Base-by-base conservation (phyloP, 2,329 filamentous ascomycete species). In the Stachybotrys chlorohalonatus region DNA sequence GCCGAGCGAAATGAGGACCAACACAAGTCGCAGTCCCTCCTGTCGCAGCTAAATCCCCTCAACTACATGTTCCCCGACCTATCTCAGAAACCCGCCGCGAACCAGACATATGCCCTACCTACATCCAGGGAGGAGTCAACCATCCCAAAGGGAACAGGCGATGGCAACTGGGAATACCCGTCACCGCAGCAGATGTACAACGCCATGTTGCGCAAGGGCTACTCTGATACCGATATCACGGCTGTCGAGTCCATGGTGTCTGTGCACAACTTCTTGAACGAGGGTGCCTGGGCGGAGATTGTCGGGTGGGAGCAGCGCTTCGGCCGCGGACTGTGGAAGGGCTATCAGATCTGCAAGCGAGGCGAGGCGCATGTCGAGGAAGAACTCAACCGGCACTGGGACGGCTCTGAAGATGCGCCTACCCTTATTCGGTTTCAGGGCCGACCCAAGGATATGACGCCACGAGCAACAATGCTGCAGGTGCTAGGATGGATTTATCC, bases 171-270 rank as follows among this genome's bases (percentile, higher is more conserved):
- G 94, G 94, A 97, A 72, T 99, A 99, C 68, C 94, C 94, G 0
- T 96, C 91, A 0, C 93, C 94, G 0, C 94, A 99, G 75, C 94
- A 99, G 73, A 99, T 99, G 94, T 99, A 97, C 79, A 97, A 99
- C 66, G 94, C 94, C 7, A 87, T 99, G 73, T 76, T 97, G 58
- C 87, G 94, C 59, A 99, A 99, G 73, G 94, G 94, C 56, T 94
- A 96, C 72, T 91, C 88, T 1, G 92, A 97, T 68, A 97, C 94
- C 0, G 92, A 95, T 54, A 83, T 90, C 54, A 94, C 93, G 17
- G 91, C 92, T 4, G 92, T 99, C 13, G 92, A 96, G 72, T 86
- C 87, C 66, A 99, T 99, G 94, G 94, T 99, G 6, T 88, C 90
- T 0, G 90, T 97, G 11, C 94, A 99, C 77, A 99, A 99, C 73